A percentile compares a stretch with the other conserved stretches of the same genome.
Conservation (phyloP, 768 basidiomycete genomes). For the Boletus sensibilis region DNA sequence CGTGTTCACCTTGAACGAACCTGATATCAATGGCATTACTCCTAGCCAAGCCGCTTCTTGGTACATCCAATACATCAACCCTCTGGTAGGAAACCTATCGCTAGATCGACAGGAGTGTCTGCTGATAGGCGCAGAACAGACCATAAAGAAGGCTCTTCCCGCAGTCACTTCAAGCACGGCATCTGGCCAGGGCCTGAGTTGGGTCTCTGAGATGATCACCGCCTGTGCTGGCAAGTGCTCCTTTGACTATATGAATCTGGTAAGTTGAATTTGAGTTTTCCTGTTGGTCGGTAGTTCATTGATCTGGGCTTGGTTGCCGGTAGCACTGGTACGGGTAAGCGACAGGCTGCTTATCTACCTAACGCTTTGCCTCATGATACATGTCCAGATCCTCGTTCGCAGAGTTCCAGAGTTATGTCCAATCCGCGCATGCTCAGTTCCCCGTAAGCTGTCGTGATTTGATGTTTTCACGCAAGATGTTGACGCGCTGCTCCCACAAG, state of each 20-base stretch:
- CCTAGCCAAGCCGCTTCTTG: constrained; percentile 36
- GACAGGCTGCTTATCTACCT: not conserved
- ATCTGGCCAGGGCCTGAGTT: constrained; percentile 34
- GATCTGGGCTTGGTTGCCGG: not conserved
- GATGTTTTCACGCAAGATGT: not conserved
- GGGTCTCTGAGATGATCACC: constrained; percentile 35
- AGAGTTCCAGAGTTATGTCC: constrained; percentile 27
- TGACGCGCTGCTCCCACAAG: constrained; percentile 14
- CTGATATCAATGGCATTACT: constrained; percentile 31
- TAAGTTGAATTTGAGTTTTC: constrained; percentile 6
- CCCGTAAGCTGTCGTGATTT: constrained; percentile 17
- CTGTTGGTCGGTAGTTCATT: not conserved
- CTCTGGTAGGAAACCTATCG: constrained; percentile 27
- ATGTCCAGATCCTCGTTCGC: constrained; percentile 21
- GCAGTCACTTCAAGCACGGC: constrained; percentile 33
- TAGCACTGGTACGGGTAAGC: constrained; percentile 34
- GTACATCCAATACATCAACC: constrained; percentile 37
- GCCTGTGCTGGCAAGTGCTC: constrained; percentile 35
- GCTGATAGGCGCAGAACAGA: constrained; percentile 14
- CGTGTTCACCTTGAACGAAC: constrained; percentile 39
- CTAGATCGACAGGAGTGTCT: not conserved
- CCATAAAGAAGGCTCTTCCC: constrained; percentile 38
- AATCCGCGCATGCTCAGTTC: constrained; percentile 28
- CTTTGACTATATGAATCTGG: constrained; percentile 37
- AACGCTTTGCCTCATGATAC: not conserved